Evolutionary conservation across 2,329 filamentous ascomycete genomes (phyloP).

Genomic region (Grosmannia penicillata): DNA sequence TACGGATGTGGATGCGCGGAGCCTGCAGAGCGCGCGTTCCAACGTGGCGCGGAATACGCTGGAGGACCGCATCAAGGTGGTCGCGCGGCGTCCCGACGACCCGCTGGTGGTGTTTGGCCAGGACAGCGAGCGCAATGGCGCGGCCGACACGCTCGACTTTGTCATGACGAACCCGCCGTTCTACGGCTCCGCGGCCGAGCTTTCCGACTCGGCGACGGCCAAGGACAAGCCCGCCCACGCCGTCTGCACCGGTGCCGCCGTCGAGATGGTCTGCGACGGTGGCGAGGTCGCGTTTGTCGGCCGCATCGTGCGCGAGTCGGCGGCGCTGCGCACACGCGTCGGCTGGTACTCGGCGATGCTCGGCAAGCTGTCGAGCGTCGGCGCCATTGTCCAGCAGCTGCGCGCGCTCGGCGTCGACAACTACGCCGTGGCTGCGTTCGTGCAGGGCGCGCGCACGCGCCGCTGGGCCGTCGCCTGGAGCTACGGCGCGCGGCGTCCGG

Average conservation of each 20-base stretch:
- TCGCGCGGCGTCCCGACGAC: slow-evolving; percentile 34
- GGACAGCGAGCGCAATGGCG: too few species aligned
- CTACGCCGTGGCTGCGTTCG: slow-evolving; percentile 67
- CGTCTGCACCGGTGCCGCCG: slow-evolving; percentile 58
- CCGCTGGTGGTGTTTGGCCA: too few species aligned
- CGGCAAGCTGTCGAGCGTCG: slow-evolving; percentile 60
- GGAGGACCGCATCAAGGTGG: slow-evolving; percentile 45
- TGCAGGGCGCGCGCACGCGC: slow-evolving; percentile 63
- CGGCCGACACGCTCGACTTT: slow-evolving; percentile 46
- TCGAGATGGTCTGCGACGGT: slow-evolving; percentile 70
- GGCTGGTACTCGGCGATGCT: slow-evolving; percentile 90
- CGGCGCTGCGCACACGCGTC: slow-evolving; percentile 33
- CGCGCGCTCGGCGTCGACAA: slow-evolving; percentile 47
- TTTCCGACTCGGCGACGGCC: slow-evolving; percentile 45
- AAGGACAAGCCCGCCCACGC: slow-evolving; percentile 58
- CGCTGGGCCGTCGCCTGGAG: slow-evolving; percentile 88
- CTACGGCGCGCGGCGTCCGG: slow-evolving; percentile 52
- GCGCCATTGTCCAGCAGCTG: slow-evolving; percentile 43
- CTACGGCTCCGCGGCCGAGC: slow-evolving; percentile 60
- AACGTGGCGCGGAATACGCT: slow-evolving; percentile 58
- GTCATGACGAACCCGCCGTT: slow-evolving; percentile 94
- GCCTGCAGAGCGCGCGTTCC: slow-evolving; percentile 45
- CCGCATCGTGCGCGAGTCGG: slow-evolving; percentile 34
- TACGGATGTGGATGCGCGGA: slow-evolving; percentile 66
- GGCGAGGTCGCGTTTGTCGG: slow-evolving; percentile 85